phyloP scores from a whole-genome alignment of 352 stramenopile species.

The Phytophthora pisi region DNA sequence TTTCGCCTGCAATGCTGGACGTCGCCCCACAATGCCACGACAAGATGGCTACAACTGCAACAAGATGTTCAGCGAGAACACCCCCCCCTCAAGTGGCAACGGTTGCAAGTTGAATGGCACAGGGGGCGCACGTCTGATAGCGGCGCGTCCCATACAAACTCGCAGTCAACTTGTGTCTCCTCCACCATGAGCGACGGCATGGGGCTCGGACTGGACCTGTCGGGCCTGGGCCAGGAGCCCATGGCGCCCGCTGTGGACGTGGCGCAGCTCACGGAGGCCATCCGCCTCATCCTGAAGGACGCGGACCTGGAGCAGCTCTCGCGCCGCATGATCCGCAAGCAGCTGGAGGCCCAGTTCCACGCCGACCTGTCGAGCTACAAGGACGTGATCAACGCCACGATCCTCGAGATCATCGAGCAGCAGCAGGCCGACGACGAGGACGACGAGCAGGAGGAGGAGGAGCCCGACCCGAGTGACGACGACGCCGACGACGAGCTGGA shows the following conservation, averaged over 20 bases:
- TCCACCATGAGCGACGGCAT: constrained; percentile 63
- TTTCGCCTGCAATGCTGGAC: background rate
- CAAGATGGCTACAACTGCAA: constrained; percentile 21
- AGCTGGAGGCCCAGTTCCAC: constrained; percentile 81
- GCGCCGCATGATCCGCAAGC: constrained; percentile 87
- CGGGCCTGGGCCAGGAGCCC: constrained; percentile 49
- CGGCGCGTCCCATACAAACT: constrained; percentile 10
- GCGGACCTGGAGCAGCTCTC: constrained; percentile 87
- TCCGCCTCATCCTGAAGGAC: constrained; percentile 78
- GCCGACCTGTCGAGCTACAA: constrained; percentile 83
- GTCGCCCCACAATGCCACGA: background rate
- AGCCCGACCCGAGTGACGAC: constrained; percentile 54
- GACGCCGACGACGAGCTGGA: constrained; percentile 49
- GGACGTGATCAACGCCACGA: constrained; percentile 84
- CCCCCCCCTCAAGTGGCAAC: background rate
- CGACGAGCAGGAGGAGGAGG: constrained; percentile 47
- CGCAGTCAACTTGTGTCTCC: background rate
- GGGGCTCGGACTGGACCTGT: constrained; percentile 65
- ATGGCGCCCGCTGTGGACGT: constrained; percentile 56
- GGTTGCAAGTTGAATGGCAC: constrained; percentile 7
- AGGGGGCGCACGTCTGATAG: constrained; percentile 1
- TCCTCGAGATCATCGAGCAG: constrained; percentile 82
- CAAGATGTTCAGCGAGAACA: constrained; percentile 17
- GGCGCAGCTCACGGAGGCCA: constrained; percentile 67
- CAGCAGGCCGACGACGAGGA: constrained; percentile 74